Evolutionary conservation across 2,329 filamentous ascomycete genomes (phyloP).

Genomic region (Spiromastix sp.): DNA sequence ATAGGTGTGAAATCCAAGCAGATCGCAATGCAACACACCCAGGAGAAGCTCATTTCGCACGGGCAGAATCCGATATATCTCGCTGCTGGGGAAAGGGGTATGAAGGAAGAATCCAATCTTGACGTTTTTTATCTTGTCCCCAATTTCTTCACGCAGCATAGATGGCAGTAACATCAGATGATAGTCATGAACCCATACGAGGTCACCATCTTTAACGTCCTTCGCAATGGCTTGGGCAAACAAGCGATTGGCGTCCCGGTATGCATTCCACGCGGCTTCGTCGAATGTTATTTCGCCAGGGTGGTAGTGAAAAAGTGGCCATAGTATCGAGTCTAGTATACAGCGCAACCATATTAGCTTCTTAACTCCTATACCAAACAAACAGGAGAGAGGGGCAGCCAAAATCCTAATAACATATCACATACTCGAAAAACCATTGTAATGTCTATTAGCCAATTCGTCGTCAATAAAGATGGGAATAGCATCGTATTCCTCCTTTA

Average conservation of each 20-base stretch:
- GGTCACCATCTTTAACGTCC: slow-evolving; percentile 83
- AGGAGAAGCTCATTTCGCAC: slow-evolving; percentile 81
- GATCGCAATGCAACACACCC: slow-evolving; percentile 82
- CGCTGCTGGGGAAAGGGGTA: slow-evolving; percentile 91
- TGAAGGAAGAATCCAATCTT: slow-evolving; percentile 98
- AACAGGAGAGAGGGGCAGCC: too few relatives aligned
- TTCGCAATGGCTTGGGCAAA: slow-evolving; percentile 82
- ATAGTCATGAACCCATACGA: slow-evolving; percentile 98
- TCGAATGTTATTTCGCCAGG: slow-evolving; percentile 97
- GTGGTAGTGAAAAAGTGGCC: slow-evolving; percentile 98
- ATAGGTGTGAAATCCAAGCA: slow-evolving; percentile 97
- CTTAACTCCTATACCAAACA: background rate
- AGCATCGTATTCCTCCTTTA: slow-evolving; percentile 81
- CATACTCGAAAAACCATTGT: slow-evolving; percentile 95
- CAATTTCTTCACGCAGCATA: slow-evolving; percentile 88
- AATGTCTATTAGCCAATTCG: slow-evolving; percentile 86
- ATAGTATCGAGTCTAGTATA: slow-evolving; percentile 79
- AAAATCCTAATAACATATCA: too few relatives aligned
- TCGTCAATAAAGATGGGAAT: slow-evolving; percentile 90
- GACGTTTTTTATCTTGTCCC: slow-evolving; percentile 71
- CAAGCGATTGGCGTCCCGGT: slow-evolving; percentile 82
- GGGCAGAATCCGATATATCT: slow-evolving; percentile 92
- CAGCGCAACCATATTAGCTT: slow-evolving; percentile 2
- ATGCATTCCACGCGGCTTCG: slow-evolving; percentile 86
- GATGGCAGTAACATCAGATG: slow-evolving; percentile 93